Conservation (phyloP, 148 eudicot genomes). For the Cornus florida region DNA sequence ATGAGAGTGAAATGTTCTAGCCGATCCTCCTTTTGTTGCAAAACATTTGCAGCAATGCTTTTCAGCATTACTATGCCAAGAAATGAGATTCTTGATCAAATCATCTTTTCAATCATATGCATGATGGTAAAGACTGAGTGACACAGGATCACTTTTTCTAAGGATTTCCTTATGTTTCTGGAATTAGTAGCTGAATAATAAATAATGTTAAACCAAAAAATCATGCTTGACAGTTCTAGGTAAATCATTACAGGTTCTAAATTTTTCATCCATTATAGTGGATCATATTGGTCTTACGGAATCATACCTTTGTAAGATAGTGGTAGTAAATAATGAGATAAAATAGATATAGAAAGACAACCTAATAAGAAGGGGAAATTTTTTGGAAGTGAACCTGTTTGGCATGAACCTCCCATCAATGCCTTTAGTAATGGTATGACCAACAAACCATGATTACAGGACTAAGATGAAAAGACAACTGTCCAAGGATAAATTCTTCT, state of each 20-base stretch:
- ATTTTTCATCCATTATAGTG: no score
- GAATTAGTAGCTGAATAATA: no score
- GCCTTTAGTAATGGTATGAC: neutral
- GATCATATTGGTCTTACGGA: no score
- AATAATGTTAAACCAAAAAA: no score
- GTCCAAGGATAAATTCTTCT: neutral
- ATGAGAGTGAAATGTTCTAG: neutral
- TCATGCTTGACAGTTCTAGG: no score
- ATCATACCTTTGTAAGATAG: no score
- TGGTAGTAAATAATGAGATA: neutral
- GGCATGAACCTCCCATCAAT: slow-evolving; percentile 1
- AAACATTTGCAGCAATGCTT: neutral
- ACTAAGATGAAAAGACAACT: neutral
- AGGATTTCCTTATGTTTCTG: neutral
- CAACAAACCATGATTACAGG: neutral
- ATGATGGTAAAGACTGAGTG: neutral
- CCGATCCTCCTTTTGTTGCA: neutral
- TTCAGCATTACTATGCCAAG: neutral
- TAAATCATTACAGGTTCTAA: no score
- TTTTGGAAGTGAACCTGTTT: neutral
- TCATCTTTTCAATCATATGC: neutral
- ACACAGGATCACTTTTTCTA: neutral
- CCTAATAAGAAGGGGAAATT: neutral
- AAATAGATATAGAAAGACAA: neutral
- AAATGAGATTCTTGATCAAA: neutral